Percentiles rank a stretch among this genome's conserved stretches.
phyloP scores from a whole-genome alignment of 2,329 filamentous ascomycete species.

The Pezicula carpinea region DNA sequence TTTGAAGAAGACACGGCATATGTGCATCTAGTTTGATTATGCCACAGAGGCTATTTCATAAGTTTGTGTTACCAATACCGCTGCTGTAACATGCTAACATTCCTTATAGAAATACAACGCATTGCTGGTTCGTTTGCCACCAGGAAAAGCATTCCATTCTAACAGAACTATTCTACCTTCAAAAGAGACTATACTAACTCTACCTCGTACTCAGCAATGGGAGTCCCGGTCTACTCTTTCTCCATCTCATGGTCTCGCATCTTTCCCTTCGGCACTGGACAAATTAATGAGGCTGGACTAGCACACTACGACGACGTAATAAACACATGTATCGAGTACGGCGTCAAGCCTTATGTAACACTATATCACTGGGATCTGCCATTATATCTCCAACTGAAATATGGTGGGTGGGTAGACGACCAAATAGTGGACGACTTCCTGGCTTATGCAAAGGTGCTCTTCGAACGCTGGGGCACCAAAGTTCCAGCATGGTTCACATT shows the following conservation, averaged over 20 bases:
- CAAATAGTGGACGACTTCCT: slow-evolving; percentile 45
- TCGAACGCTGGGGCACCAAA: slow-evolving; percentile 44
- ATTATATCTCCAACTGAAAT: slow-evolving; percentile 29
- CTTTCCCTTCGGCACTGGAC: slow-evolving; percentile 43
- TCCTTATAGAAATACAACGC: no score
- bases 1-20: no score
- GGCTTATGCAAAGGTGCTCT: slow-evolving; percentile 44
- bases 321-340: slow-evolving; percentile 41
- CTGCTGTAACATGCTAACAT: no score
- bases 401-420: slow-evolving; percentile 38
- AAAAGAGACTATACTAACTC: slow-evolving; percentile 34
- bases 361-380: slow-evolving; percentile 36
- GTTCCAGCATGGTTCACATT: slow-evolving; percentile 47
- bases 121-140: no score
- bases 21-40: no score
- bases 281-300: slow-evolving; percentile 43
- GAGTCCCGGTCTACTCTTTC: slow-evolving; percentile 45
- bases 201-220: slow-evolving; percentile 43
- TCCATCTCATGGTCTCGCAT: slow-evolving; percentile 47
- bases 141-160: no score
- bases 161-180: slow-evolving; percentile 5
- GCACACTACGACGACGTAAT: slow-evolving; percentile 48
- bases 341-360: slow-evolving; percentile 41
- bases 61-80: no score
- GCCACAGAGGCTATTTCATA: no score